Evolutionary conservation across 306 rosid species (phyloP), one percentile per base, ranked within the genome.

Genomic region (Trifolium pratense): DNA sequence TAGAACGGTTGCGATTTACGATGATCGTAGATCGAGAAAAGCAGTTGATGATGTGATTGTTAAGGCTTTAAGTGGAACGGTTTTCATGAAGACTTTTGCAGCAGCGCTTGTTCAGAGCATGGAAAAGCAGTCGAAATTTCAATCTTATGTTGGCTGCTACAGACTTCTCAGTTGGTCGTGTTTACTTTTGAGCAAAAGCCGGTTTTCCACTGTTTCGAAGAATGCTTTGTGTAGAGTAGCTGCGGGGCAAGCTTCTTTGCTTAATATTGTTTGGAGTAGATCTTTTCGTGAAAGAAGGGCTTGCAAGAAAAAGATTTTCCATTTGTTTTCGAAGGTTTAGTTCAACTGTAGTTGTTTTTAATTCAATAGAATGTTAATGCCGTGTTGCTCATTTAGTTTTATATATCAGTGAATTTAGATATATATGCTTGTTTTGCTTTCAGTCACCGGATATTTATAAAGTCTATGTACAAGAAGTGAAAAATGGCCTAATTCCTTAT

Each of bases 21-120:
- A 94, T 74, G 98, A 93, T 62, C 88, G 82, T 23, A 84, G 87
- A 76, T 94, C 99, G 53, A 88, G 90, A 84, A 88, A 85, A 51
- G 91, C 95, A 25, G 99, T 94, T 17, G 97, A 91, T 78, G 89
- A 78, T 67, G 84, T 89, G 69, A 89, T 94, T 78, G 76, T 79
- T 3, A 89, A 74, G 70, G 87, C 90, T 63, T 64, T 94, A 25
- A 72, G 88, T 40, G 95, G 75, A 68, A 62, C 81, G 6, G 68
- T 85, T 65, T 91, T 94, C 87, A 88, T 94, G 99, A 94, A 91
- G 80, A 87, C 83, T 74, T 94, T 94, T 63, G 99, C 99, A 5
- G 95, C 90, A 45, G 87, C 84, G 25, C 87, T 94, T 74, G 95
- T 94, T 83, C 96, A 86, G 92, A 80, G 57, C 66, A 89, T 91